A percentile compares a stretch with the other conserved stretches of the same genome.
These are phyloP conservation scores for Psidium friedrichsthalianum DNA, from an alignment of 345 rosid species.

Conservation along the genomic window DNA sequence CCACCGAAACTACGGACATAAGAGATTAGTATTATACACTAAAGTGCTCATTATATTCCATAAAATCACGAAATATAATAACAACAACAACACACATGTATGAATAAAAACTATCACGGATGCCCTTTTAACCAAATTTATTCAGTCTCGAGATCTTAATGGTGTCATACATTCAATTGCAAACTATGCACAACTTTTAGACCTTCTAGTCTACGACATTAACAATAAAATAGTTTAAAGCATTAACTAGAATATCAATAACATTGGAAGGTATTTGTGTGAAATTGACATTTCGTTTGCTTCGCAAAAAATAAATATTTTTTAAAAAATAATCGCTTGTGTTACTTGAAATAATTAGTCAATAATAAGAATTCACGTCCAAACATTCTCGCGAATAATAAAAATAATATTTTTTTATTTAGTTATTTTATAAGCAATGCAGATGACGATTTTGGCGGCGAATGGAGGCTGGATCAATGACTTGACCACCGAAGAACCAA, in stretches of 20 bases:
- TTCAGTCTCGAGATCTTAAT: neutral
- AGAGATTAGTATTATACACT: neutral
- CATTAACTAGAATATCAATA: neutral
- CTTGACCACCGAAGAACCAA: neutral
- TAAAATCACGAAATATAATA: neutral
- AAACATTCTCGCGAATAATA: neutral
- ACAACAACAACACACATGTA: too few species aligned
- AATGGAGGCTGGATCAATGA: neutral
- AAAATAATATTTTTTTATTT: neutral
- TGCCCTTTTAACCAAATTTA: neutral
- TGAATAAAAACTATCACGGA: too few species aligned
- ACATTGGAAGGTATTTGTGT: neutral
- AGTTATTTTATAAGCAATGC: neutral
- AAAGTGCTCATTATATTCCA: neutral
- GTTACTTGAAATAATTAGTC: too few species aligned
- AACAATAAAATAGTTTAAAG: neutral
- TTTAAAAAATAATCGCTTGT: neutral
- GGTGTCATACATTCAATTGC: neutral
- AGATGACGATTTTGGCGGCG: neutral
- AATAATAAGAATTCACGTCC: neutral
- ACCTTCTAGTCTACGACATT: neutral
- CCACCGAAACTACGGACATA: neutral
- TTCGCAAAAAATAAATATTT: accelerated
- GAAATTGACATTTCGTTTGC: accelerated
- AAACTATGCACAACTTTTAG: neutral